A percentile compares a stretch with the other conserved stretches of the same genome.
phyloP scores from a whole-genome alignment of 1,284 basidiomycete genomes.

The Malassezia psittaci region DNA sequence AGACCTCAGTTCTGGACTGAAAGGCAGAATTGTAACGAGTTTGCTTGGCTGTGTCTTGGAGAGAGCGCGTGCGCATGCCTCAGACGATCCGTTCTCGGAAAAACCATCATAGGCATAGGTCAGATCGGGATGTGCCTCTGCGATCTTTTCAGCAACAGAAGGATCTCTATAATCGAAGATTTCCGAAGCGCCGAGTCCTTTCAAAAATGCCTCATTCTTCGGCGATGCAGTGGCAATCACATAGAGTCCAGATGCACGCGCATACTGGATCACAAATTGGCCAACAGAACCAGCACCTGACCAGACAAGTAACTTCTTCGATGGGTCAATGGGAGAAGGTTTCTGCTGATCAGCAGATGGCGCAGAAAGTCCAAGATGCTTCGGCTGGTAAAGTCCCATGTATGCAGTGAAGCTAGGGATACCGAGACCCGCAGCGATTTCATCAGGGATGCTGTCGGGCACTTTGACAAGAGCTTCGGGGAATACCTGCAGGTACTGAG shows the following conservation, averaged over 20 bases:
- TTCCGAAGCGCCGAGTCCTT: conserved; percentile 35
- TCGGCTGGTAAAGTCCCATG: conserved; percentile 13
- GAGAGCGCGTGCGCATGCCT: conserved; percentile 26
- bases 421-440: conserved; percentile 26
- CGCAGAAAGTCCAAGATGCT: conserved; percentile 18
- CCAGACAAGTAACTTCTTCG: conserved; percentile 50
- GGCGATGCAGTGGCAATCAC: conserved; percentile 51
- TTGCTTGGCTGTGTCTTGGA: conserved; percentile 22
- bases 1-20: conserved; percentile 28
- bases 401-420: conserved; percentile 36
- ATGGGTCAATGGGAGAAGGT: conserved; percentile 18
- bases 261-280: conserved; percentile 50
- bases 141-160: conserved; percentile 31
- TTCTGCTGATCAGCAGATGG: conserved; percentile 20
- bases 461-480: conserved; percentile 28
- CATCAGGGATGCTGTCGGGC: conserved; percentile 24
- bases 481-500: conserved; percentile 43
- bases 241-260: conserved; percentile 50
- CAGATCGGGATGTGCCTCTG: conserved; percentile 32
- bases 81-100: conserved; percentile 36
- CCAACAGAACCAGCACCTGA: conserved; percentile 55
- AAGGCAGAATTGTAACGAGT: conserved; percentile 32
- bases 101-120: conserved; percentile 37
- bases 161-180: conserved; percentile 52
- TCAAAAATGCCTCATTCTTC: conserved; percentile 36